A percentile compares a stretch with the other conserved stretches of the same genome.
Conservation (phyloP, 164 flowering plant genomes). For the Aristolochia fimbriata region DNA sequence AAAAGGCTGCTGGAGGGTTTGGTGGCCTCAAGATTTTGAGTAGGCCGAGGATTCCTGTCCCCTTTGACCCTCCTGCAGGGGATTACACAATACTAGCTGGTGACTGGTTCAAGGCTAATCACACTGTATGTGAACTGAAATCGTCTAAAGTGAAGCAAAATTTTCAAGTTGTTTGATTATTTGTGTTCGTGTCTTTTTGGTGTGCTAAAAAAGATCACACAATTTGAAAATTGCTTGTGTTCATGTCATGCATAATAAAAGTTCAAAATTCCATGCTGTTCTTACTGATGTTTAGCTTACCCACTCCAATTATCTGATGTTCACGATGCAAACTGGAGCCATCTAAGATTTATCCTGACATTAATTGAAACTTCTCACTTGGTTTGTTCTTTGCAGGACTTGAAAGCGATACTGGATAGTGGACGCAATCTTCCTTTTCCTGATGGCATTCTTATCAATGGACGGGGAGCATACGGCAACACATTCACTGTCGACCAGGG, state of each 20-base stretch:
- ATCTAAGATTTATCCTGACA: too few relatives aligned
- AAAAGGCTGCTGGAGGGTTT: conserved; percentile 89
- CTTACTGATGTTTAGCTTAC: too few relatives aligned
- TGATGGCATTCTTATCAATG: conserved; percentile 90
- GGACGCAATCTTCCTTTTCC: conserved; percentile 76
- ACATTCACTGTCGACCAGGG: conserved; percentile 83
- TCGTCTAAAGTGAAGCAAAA: not conserved
- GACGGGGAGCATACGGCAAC: conserved; percentile 85
- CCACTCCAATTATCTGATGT: too few relatives aligned
- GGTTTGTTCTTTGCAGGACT: conserved; percentile 23
- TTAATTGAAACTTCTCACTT: not conserved
- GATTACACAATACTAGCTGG: conserved; percentile 74
- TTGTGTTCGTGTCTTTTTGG: too few relatives aligned
- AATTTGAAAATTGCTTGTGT: too few relatives aligned
- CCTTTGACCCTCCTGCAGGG: conserved; percentile 77
- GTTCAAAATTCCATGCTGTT: too few relatives aligned
- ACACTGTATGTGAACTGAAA: conserved; percentile 31
- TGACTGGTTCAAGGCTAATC: conserved; percentile 81
- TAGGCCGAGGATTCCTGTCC: conserved; percentile 84
- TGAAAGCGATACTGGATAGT: conserved; percentile 44
- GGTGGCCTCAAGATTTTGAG: conserved; percentile 71
- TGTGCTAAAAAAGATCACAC: too few relatives aligned
- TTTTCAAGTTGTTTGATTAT: too few relatives aligned
- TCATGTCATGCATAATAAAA: too few relatives aligned
- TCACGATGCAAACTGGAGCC: too few relatives aligned